Conservation (phyloP, 192 early-diverging fungal genomes). For the Coemansia sp. region DNA sequence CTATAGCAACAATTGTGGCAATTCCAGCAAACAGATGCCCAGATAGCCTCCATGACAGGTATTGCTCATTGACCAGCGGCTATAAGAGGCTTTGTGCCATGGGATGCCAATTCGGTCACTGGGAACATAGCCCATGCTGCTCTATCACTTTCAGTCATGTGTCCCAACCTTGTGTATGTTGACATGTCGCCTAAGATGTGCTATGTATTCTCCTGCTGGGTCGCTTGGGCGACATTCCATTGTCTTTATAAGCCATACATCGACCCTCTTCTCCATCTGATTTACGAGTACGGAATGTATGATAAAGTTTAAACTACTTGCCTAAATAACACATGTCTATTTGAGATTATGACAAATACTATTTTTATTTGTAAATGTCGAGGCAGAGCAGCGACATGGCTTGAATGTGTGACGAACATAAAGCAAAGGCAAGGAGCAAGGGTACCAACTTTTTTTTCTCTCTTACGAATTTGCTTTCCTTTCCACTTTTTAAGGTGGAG, state of each 20-base stretch:
- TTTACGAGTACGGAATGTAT: neutral
- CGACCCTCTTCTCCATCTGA: neutral
- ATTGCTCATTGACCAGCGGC: neutral
- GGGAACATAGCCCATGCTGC: neutral
- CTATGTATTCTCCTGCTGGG: neutral
- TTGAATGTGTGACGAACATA: neutral
- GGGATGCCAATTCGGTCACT: neutral
- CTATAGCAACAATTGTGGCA: neutral
- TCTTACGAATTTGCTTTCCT: no score
- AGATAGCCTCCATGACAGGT: neutral
- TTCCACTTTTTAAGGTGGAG: no score
- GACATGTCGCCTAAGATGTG: neutral
- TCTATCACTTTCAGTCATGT: neutral
- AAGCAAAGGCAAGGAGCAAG: neutral
- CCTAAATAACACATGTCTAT: neutral
- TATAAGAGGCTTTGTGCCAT: neutral
- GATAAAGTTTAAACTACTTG: neutral
- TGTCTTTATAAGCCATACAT: neutral
- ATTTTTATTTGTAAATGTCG: no score
- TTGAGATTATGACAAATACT: neutral
- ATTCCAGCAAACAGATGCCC: neutral
- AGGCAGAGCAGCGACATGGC: neutral
- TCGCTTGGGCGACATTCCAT: neutral
- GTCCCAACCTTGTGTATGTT: neutral
- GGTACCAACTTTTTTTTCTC: no score